These are phyloP conservation scores for Thelonectria rubi DNA, from an alignment of 2,329 filamentous ascomycete species.

Conservation along the genomic window DNA sequence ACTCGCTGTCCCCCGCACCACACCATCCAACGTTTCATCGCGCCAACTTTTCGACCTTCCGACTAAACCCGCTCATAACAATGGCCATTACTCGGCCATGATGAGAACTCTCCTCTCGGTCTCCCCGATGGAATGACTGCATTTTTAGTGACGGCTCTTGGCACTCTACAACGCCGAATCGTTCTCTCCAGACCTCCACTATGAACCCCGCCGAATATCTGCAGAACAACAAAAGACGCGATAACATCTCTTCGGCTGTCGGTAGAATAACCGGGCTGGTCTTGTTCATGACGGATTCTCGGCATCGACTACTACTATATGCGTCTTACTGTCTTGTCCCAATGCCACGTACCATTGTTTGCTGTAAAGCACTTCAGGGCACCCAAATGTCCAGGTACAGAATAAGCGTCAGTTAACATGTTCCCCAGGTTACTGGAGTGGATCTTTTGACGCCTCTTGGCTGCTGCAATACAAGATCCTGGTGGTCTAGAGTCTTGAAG, in stretches of 20 bases:
- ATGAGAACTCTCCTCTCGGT: not conserved
- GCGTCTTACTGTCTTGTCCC: not conserved
- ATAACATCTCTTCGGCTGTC: not conserved
- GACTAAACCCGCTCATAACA: not conserved
- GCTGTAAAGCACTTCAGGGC: not conserved
- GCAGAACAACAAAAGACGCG: not conserved
- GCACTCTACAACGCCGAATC: not conserved
- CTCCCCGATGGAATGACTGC: not conserved
- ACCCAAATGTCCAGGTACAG: not conserved
- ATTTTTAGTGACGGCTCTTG: not conserved
- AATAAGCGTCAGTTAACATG: conserved; percentile 33
- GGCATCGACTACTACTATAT: not conserved
- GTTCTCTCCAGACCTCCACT: not conserved
- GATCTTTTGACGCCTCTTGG: conserved; percentile 23
- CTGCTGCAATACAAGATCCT: not conserved
- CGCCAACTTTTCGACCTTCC: not conserved
- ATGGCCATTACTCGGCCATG: not conserved
- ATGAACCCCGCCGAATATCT: not conserved
- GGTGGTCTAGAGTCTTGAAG: conserved; percentile 22
- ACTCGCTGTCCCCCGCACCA: not conserved
- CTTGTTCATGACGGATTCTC: not conserved
- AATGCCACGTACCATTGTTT: not conserved
- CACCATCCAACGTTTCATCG: not conserved
- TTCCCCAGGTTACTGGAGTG: conserved; percentile 33
- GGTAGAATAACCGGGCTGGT: not conserved